These are phyloP conservation scores for Serendipita indica DNA, from an alignment of 768 basidiomycete species.

Conservation along the genomic window DNA sequence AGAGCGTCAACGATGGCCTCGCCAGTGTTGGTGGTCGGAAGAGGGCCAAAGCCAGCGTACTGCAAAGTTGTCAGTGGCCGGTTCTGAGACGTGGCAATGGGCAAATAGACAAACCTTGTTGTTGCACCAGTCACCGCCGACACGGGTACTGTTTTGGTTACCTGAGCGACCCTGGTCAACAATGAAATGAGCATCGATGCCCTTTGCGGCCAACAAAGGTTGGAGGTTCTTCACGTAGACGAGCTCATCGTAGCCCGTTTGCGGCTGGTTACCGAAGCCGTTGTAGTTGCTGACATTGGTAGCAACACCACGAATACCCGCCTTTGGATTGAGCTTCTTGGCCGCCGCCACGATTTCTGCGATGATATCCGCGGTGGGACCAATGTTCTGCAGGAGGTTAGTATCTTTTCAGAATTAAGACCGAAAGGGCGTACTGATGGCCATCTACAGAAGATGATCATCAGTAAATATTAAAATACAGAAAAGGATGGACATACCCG, in stretches of 20 bases:
- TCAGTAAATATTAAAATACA: no score
- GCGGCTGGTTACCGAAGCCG: slow-evolving; percentile 19
- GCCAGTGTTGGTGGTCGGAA: slow-evolving; percentile 14
- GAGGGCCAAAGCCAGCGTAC: slow-evolving; percentile 18
- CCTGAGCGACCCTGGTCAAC: slow-evolving; percentile 26
- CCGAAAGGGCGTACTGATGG: neutral
- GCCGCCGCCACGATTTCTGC: slow-evolving; percentile 21
- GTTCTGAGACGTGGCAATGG: neutral
- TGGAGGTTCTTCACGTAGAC: slow-evolving; percentile 22
- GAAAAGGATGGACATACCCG: slow-evolving; percentile 19
- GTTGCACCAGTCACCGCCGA: slow-evolving; percentile 25
- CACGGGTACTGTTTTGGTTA: slow-evolving; percentile 17
- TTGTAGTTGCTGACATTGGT: slow-evolving; percentile 24
- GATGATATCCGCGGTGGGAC: slow-evolving; percentile 21
- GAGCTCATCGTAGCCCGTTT: slow-evolving; percentile 23
- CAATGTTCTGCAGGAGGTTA: slow-evolving; percentile 20
- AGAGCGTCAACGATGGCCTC: slow-evolving; percentile 13
- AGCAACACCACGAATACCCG: slow-evolving; percentile 22
- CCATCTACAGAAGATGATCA: neutral
- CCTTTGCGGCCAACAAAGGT: slow-evolving; percentile 21
- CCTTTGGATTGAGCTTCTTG: slow-evolving; percentile 17
- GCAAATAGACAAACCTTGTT: slow-evolving; percentile 15
- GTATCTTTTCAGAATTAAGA: no score
- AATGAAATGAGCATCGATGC: slow-evolving; percentile 26
- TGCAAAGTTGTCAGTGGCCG: neutral